phyloP scores from a whole-genome alignment of 169 alveolate species.

The Plasmodium gonderi region DNA sequence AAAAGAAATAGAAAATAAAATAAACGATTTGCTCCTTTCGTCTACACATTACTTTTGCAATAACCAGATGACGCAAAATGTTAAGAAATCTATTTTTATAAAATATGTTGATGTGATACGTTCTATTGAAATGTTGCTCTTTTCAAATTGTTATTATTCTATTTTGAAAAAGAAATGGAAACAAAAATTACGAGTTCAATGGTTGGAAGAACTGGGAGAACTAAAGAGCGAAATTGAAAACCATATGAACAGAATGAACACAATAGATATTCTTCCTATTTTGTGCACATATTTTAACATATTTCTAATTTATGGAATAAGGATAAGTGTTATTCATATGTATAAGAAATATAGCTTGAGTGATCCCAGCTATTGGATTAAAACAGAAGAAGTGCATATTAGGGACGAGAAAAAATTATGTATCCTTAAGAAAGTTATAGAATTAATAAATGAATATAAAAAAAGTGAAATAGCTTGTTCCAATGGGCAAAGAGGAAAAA shows the following conservation, averaged over 20 bases:
- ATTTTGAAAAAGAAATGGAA: conserved; percentile 14
- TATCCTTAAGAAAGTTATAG: too few relatives aligned
- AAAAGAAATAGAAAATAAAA: background rate
- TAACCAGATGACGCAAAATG: background rate
- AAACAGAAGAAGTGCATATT: too few relatives aligned
- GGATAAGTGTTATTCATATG: background rate
- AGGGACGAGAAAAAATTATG: too few relatives aligned
- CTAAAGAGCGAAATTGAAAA: background rate
- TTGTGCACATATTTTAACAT: conserved; percentile 11
- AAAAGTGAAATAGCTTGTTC: too few relatives aligned
- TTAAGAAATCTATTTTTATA: background rate
- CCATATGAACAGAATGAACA: background rate
- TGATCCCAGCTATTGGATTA: background rate
- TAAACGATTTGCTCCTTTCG: background rate
- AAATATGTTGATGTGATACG: background rate
- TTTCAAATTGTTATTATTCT: background rate
- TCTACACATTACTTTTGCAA: background rate
- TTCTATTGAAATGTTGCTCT: background rate
- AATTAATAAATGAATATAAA: too few relatives aligned
- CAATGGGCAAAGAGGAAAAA: too few relatives aligned
- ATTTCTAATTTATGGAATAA: conserved; percentile 8
- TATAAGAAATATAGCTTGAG: background rate
- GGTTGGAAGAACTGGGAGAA: background rate
- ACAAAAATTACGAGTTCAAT: background rate
- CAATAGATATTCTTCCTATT: background rate